A percentile compares a stretch with the other conserved stretches of the same genome.
phyloP scores from a whole-genome alignment of 768 basidiomycete genomes.

The Cystobasidium tubakii region DNA sequence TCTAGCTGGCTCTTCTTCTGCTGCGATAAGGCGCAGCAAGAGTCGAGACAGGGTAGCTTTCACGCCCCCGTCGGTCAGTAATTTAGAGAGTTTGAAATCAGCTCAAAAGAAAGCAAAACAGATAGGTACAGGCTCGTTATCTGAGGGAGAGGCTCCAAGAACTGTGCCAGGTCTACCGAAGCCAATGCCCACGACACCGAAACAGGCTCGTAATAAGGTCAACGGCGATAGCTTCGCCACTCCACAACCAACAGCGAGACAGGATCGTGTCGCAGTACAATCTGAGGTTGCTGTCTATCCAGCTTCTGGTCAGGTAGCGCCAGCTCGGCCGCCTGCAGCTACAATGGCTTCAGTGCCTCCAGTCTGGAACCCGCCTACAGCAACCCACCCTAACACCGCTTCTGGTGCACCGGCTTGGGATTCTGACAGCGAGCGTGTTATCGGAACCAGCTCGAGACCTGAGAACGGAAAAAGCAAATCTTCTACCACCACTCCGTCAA shows the following conservation, averaged over 20 bases:
- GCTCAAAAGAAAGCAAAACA: slow-evolving; percentile 14
- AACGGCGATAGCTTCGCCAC: neutral
- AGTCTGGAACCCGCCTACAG: neutral
- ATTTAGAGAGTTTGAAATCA: slow-evolving; percentile 2
- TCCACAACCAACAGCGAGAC: neutral
- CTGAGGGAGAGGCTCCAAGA: slow-evolving; percentile 7
- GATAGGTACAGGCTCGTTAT: neutral
- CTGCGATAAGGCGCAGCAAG: slow-evolving; percentile 20
- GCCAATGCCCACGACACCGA: neutral
- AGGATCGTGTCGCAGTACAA: neutral
- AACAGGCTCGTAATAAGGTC: neutral
- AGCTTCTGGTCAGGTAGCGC: neutral
- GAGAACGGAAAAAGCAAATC: neutral
- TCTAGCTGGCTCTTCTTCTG: neutral
- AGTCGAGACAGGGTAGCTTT: slow-evolving; percentile 13
- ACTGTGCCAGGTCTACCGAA: neutral
- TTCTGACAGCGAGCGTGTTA: neutral
- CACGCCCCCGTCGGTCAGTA: slow-evolving; percentile 22
- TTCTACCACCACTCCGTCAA: neutral
- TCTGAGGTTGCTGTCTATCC: neutral
- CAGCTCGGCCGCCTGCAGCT: neutral
- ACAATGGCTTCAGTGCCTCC: neutral
- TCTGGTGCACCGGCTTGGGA: slow-evolving; percentile 11
- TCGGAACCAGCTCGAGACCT: neutral
- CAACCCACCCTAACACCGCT: neutral